Evolutionary conservation across 768 basidiomycete genomes (phyloP).

Genomic region (Lenzites betulinus): DNA sequence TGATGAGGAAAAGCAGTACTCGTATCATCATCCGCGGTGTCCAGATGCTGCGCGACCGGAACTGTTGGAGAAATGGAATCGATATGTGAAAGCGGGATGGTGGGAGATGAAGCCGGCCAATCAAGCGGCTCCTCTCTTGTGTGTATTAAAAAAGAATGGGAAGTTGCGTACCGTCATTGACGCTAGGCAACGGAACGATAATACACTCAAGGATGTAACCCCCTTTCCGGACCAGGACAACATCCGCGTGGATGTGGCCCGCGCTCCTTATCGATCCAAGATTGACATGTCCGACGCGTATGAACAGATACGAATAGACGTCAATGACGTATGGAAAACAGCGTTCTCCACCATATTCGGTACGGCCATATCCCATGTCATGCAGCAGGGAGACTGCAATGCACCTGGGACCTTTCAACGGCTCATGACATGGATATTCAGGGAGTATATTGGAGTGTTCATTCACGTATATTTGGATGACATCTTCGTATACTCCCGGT

Average conservation of each 20-base stretch:
- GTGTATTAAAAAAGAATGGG: constrained; percentile 36
- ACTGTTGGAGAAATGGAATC: background rate
- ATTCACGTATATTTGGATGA: constrained; percentile 38
- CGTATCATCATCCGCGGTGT: too few relatives aligned
- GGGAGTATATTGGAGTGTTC: constrained; percentile 39
- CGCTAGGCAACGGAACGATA: constrained; percentile 36
- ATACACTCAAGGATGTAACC: too few relatives aligned
- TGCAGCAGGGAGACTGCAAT: background rate
- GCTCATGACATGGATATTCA: constrained; percentile 47
- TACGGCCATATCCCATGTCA: constrained; percentile 11
- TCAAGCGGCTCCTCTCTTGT: constrained; percentile 36
- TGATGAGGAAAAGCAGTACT: too few relatives aligned
- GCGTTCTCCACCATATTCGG: constrained; percentile 15
- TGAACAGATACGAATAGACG: constrained; percentile 40
- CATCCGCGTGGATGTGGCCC: too few relatives aligned
- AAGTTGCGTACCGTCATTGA: constrained; percentile 39
- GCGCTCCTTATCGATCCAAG: constrained; percentile 36
- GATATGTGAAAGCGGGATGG: constrained; percentile 27
- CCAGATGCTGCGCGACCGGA: too few relatives aligned
- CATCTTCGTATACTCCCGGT: constrained; percentile 32
- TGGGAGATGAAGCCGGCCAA: constrained; percentile 28
- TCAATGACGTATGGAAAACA: constrained; percentile 33
- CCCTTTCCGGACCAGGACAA: too few relatives aligned
- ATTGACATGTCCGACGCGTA: constrained; percentile 45
- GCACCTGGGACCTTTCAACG: constrained; percentile 8